Conservation (phyloP, 345 rosid species). For the Alliaria petiolata region DNA sequence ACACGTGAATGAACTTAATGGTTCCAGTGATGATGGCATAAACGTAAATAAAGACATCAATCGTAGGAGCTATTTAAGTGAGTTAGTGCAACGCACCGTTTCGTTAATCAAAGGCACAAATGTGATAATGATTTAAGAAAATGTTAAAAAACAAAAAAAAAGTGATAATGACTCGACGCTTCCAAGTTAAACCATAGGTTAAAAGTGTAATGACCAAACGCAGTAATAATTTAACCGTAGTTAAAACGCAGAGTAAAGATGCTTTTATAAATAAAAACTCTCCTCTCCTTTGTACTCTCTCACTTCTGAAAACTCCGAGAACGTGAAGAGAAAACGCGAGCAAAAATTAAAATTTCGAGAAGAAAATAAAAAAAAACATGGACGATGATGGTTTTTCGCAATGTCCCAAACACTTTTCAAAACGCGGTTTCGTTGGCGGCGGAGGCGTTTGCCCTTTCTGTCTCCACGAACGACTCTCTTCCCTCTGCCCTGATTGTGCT, state of each 20-base stretch:
- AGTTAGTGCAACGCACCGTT: neutral
- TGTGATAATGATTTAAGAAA: no score
- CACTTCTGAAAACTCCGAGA: constrained; percentile 14
- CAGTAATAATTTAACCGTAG: constrained; percentile 23
- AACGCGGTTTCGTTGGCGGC: constrained; percentile 39
- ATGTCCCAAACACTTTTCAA: constrained; percentile 65
- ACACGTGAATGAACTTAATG: constrained; percentile 36
- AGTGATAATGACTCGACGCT: neutral
- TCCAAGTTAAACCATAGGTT: constrained; percentile 10
- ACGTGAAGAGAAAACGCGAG: neutral
- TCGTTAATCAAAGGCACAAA: neutral
- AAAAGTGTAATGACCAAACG: neutral
- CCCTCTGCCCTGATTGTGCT: constrained; percentile 86
- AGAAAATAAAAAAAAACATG: constrained; percentile 31
- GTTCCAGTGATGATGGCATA: constrained; percentile 7
- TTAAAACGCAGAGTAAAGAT: constrained; percentile 13
- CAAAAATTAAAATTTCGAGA: neutral
- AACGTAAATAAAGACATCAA: constrained; percentile 17
- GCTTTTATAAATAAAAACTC: constrained; percentile 2
- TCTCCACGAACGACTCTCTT: constrained; percentile 68
- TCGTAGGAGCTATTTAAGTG: neutral
- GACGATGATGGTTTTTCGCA: constrained; percentile 75
- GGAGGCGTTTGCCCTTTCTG: constrained; percentile 85
- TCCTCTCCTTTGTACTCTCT: neutral
- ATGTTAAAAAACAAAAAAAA: no score